Percentiles rank a stretch among this genome's conserved stretches.
Conservation (phyloP, 805 yeast genomes). For the Kuraishia molischiana region DNA sequence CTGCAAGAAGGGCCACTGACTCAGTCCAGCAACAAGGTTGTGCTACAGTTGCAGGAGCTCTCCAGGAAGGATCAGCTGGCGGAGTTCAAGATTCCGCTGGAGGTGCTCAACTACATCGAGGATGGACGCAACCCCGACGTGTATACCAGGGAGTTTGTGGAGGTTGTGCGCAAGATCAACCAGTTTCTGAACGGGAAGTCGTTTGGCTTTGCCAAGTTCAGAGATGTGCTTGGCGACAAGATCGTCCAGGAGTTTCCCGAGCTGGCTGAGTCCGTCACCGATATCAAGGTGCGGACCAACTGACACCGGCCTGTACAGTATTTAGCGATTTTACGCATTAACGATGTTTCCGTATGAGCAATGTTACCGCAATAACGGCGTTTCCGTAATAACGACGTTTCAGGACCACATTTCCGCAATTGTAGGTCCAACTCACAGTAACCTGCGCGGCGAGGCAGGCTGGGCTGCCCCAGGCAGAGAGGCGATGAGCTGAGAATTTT, state of each 20-base stretch:
- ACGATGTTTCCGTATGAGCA: no score
- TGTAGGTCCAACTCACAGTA: no score
- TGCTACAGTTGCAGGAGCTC: slow-evolving; percentile 26
- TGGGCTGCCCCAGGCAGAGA: no score
- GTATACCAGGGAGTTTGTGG: slow-evolving; percentile 93
- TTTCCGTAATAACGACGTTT: no score
- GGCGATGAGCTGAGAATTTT: no score
- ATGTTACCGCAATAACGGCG: no score
- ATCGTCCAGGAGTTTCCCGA: slow-evolving; percentile 76
- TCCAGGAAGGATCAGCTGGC: slow-evolving; percentile 23
- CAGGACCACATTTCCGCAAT: no score
- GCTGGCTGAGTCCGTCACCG: slow-evolving; percentile 44
- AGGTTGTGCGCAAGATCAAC: slow-evolving; percentile 82
- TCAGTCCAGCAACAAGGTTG: slow-evolving; percentile 21
- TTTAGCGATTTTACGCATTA: no score
- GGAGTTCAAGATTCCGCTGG: slow-evolving; percentile 55
- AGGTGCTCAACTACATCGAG: slow-evolving; percentile 85
- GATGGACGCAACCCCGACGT: slow-evolving; percentile 97
- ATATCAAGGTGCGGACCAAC: slow-evolving; percentile 37
- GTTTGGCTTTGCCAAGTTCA: slow-evolving; percentile 43
- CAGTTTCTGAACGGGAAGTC: slow-evolving; percentile 83
- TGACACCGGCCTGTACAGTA: no score
- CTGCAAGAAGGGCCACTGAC: slow-evolving; percentile 20
- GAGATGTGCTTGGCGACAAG: slow-evolving; percentile 59
- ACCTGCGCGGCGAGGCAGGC: no score